These are phyloP conservation scores for Phyllachora maydis DNA, from an alignment of 2,329 filamentous ascomycete species.

Conservation along the genomic window DNA sequence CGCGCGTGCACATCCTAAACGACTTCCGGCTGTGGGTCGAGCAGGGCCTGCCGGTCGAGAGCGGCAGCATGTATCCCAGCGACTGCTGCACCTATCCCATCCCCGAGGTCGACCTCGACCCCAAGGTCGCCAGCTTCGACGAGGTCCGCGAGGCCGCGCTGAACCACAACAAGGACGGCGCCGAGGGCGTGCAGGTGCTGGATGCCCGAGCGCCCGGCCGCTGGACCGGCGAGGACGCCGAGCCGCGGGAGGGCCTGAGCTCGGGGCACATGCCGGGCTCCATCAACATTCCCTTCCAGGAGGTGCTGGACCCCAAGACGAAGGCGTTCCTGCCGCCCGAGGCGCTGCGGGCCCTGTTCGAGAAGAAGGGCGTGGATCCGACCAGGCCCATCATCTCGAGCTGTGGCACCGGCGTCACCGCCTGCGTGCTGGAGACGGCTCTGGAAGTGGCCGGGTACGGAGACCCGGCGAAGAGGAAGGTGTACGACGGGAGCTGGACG, in stretches of 20 bases:
- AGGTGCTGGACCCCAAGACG: constrained; percentile 62
- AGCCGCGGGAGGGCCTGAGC: constrained; percentile 67
- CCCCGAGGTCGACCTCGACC: constrained; percentile 31
- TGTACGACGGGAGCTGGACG: constrained; percentile 98
- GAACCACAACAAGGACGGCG: constrained; percentile 63
- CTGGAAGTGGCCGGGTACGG: constrained; percentile 61
- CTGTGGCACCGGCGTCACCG: constrained; percentile 89
- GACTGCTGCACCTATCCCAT: constrained; percentile 46
- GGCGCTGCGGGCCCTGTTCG: constrained; percentile 56
- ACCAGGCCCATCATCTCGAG: constrained; percentile 65
- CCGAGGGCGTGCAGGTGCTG: constrained; percentile 68
- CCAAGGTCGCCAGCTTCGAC: constrained; percentile 60
- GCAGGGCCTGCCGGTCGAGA: constrained; percentile 61
- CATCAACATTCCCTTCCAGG: constrained; percentile 60
- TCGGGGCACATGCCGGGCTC: constrained; percentile 87
- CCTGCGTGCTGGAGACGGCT: constrained; percentile 75
- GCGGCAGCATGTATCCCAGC: constrained; percentile 49
- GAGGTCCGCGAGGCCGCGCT: constrained; percentile 59
- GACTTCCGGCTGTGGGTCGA: constrained; percentile 94
- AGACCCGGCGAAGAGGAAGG: constrained; percentile 39
- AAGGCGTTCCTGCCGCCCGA: constrained; percentile 59
- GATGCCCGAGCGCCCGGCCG: constrained; percentile 68
- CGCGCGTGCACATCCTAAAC: constrained; percentile 74
- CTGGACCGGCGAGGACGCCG: constrained; percentile 65
- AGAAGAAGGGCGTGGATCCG: constrained; percentile 60